Evolutionary conservation across 106 monocot genomes (phyloP), one percentile per base, ranked within the genome.

Genomic region (Dendrobium catenatum): DNA sequence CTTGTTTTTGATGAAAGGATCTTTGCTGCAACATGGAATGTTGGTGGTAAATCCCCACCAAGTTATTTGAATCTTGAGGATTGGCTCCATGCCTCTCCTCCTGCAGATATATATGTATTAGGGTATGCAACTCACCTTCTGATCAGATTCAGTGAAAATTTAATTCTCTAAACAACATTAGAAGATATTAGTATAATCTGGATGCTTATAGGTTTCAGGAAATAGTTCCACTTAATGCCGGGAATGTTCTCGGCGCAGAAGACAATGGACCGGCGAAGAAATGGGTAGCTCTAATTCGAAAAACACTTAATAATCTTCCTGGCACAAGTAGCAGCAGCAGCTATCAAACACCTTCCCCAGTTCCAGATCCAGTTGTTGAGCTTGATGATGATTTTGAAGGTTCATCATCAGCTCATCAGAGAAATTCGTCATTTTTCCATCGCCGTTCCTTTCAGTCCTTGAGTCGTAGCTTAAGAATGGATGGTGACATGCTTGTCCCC

Each of bases 11-110:
- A 48, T 79, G 80, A 80, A 55, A 94, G 94, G 82, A 78, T 94
- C 68, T 94, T 94, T 83, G 90, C 87, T 82, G 85, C 91, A 40
- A 94, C 94, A 84, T 94, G 94, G 94, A 94, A 94, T 90, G 94
- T 94, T 66, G 94, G 94, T 59, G 94, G 94, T 37, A 94, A 85
- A 84, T 87, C 88, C 18, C 94, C 94, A 27, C 88, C 88, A 54
- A 85, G 68, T 81, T 51, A 84, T 79, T 81, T 91, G 86, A 92
- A 84, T 77, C 82, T 94, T 77, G 91, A 94, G 15, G 94, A 94
- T 58, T 94, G 94, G 94, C 91, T 94, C 77, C 91, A 90, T 77
- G 22, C 88, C 44, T 94, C 86, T 47, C 90, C 94, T 76, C 89
- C 88, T 66, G 94, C 90, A 22, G 94, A 94, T 84, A 87, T 94